Evolutionary conservation across 306 rosid genomes (phyloP).

Genomic region (Delonix regia): DNA sequence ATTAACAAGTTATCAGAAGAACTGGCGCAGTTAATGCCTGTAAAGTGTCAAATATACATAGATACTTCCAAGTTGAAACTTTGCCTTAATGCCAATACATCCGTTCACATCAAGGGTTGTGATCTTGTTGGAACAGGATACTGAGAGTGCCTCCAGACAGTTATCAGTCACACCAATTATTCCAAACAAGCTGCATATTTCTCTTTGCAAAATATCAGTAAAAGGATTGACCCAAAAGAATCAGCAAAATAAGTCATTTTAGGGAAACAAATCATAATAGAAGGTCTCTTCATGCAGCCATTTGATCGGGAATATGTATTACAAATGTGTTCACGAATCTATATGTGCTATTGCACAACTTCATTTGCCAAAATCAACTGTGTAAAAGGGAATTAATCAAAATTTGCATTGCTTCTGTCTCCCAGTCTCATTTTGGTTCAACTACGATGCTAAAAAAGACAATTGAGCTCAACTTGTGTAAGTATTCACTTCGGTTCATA

Average conservation of each 20-base stretch:
- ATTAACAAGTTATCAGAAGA: conserved; percentile 26
- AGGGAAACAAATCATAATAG: not conserved
- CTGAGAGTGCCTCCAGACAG: conserved; percentile 74
- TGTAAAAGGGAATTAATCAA: not conserved
- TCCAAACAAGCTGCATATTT: conserved; percentile 77
- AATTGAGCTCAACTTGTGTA: not conserved
- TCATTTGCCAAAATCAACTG: conserved; percentile 23
- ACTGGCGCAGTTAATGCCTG: conserved; percentile 7
- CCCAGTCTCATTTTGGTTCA: conserved; percentile 11
- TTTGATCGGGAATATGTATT: not conserved
- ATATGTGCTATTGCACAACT: not conserved
- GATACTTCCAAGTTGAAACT: conserved; percentile 7
- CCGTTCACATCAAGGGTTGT: conserved; percentile 91
- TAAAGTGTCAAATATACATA: not conserved
- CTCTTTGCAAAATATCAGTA: conserved; percentile 33
- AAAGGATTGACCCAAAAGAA: not conserved
- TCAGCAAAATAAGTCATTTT: not conserved
- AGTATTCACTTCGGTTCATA: not conserved
- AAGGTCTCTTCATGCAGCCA: not conserved
- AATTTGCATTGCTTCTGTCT: not conserved
- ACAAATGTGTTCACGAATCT: not conserved
- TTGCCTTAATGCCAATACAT: conserved; percentile 86
- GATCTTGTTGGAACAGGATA: conserved; percentile 58
- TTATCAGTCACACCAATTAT: conserved; percentile 79
- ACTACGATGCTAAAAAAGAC: not conserved